These are phyloP conservation scores for Filosporella fistucella DNA, from an alignment of 495 filamentous ascomycete genomes.

Conservation along the genomic window DNA sequence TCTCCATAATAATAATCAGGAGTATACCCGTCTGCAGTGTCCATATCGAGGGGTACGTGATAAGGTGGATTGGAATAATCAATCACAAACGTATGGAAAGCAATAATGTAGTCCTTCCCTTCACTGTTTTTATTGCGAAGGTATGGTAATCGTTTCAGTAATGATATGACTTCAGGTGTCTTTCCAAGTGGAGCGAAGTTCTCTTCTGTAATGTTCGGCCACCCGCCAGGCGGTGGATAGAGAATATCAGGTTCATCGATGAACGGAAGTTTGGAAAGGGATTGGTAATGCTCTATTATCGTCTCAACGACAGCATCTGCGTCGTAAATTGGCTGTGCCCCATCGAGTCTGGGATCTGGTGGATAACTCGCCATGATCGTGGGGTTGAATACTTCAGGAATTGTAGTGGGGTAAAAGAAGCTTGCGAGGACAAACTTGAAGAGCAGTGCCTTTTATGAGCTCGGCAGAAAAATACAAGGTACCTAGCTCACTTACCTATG, in stretches of 20 bases:
- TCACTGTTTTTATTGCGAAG: background rate
- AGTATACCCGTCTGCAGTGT: background rate
- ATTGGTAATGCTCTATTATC: background rate
- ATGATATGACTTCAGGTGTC: background rate
- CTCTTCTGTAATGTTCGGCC: background rate
- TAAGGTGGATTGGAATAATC: background rate
- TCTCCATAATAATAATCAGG: background rate
- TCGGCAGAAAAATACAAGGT: no score
- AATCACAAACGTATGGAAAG: background rate
- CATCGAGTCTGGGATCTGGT: background rate
- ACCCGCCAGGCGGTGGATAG: background rate
- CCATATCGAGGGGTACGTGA: background rate
- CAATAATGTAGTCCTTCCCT: background rate
- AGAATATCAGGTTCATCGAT: background rate
- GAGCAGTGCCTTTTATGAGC: no score
- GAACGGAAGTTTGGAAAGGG: background rate
- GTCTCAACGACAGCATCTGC: background rate
- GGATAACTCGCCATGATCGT: background rate
- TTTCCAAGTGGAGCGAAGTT: background rate
- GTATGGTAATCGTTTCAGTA: background rate
- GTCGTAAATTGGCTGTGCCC: background rate
- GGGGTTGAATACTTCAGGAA: no score
- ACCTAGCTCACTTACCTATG: no score
- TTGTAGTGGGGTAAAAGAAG: no score
- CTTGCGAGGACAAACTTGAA: no score